phyloP scores from a whole-genome alignment of 306 rosid genomes.

The Lathyrus oleraceus region DNA sequence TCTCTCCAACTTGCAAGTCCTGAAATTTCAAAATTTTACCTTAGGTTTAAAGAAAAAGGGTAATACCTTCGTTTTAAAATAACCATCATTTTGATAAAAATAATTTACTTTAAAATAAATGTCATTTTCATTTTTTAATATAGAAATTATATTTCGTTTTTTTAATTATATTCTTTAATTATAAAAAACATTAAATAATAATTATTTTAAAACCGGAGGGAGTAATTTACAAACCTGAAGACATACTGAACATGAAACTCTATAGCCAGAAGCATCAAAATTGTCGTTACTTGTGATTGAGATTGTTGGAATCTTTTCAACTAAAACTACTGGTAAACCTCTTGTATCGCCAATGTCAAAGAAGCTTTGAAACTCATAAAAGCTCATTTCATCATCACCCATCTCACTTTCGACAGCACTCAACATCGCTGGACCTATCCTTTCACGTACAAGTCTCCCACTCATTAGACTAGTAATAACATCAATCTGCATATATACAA shows the following conservation, averaged over 20 bases:
- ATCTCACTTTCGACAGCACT: constrained; percentile 98
- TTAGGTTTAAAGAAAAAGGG: too few relatives aligned
- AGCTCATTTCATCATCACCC: constrained; percentile 70
- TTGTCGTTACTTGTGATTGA: constrained; percentile 56
- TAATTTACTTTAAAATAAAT: too few relatives aligned
- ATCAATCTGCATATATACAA: constrained; percentile 63
- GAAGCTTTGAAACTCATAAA: constrained; percentile 79
- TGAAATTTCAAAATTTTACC: constrained; percentile 40
- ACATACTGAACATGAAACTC: constrained; percentile 85
- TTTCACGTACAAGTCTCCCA: constrained; percentile 89
- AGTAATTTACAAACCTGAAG: constrained; percentile 96
- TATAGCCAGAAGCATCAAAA: constrained; percentile 71
- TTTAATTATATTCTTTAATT: too few relatives aligned
- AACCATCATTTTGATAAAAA: too few relatives aligned
- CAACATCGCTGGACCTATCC: constrained; percentile 91
- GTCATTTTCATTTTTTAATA: too few relatives aligned
- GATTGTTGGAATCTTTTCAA: constrained; percentile 83
- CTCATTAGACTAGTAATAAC: constrained; percentile 82
- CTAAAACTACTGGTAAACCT: constrained; percentile 74
- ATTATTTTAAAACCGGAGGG: too few relatives aligned
- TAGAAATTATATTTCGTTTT: too few relatives aligned
- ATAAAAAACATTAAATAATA: too few relatives aligned
- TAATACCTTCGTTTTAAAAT: too few relatives aligned
- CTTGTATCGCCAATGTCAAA: constrained; percentile 70
- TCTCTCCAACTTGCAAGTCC: constrained; percentile 87